Base-by-base conservation (phyloP, 192 early-diverging fungal species). In the Martensiomyces pterosporus region DNA sequence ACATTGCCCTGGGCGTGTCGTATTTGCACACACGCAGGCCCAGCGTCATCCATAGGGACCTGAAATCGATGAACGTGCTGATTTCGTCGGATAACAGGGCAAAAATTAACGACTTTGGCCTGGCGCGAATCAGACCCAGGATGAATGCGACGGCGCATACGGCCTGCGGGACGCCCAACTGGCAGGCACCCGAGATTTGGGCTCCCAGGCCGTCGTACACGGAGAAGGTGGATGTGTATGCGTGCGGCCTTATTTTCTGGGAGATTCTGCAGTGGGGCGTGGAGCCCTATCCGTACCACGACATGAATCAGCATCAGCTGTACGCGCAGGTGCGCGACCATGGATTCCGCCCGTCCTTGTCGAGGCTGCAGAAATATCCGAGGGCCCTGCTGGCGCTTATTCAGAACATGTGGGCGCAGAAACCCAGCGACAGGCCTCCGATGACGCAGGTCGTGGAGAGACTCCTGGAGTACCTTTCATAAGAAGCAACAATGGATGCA, bases 151-250 rank as follows among this genome's bases (percentile, higher is more conserved):
- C 79, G 23, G 77, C 86, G 56, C 86, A 88, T 24, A 88, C 86
- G 3, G 83, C 84, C 17, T 88, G 86, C 40, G 86, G 86, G 4
- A 88, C 86, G 14, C 86, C 86, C 47, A 88, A 88, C 40, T 88
- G 86, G 85, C 84, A 85, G 67, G 86, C 86, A 6, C 86, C 86
- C 23, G 86, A 88, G 67, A 86, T 85, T 44, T 88, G 84, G 84
- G 69, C 77, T 0, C 52, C 80, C 14, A 77, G 79, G 17, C 86
- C 86, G 4, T 76, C 82, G 32, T 88, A 88, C 50, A 83, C 82
- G 0, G 86, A 88, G 52, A 88, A 88, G 47, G 86, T 88, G 9
- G 72, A 78, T 36, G 53, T 74, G 24, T 88, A 88, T 60, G 86
- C 86, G 23, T 85, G 84, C 47, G 86, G 76, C 4, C 46, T 88